phyloP scores from a whole-genome alignment of 1,284 basidiomycete genomes.

The Apiotrichum sp. region DNA sequence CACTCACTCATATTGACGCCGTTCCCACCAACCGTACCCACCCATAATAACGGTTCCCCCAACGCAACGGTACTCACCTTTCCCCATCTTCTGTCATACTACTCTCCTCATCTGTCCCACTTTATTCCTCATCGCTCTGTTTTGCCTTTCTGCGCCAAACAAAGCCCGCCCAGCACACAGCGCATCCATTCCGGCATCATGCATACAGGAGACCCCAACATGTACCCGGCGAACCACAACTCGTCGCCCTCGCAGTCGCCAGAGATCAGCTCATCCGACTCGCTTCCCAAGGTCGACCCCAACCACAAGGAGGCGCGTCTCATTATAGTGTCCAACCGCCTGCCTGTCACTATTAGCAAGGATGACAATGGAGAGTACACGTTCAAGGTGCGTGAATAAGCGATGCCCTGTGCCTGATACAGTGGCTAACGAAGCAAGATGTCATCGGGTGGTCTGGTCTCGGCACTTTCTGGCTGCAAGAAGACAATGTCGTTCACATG shows the following conservation, averaged over 20 bases:
- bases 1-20: too few species aligned
- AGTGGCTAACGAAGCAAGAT: slow-evolving; percentile 50
- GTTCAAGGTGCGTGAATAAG: slow-evolving; percentile 57
- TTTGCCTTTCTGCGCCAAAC: too few species aligned
- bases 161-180: not conserved
- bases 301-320: slow-evolving; percentile 56
- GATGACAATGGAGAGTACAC: slow-evolving; percentile 82
- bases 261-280: not conserved
- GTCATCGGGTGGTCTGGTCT: slow-evolving; percentile 91
- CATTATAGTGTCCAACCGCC: slow-evolving; percentile 92
- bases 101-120: too few species aligned
- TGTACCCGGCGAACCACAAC: slow-evolving; percentile 16
- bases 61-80: too few species aligned
- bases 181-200: not conserved
- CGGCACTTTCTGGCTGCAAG: slow-evolving; percentile 89
- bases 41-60: too few species aligned
- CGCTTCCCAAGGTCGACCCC: slow-evolving; percentile 4
- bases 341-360: slow-evolving; percentile 86
- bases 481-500: slow-evolving; percentile 93
- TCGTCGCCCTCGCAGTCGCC: slow-evolving; percentile 13
- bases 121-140: too few species aligned
- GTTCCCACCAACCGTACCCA: too few species aligned
- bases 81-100: too few species aligned
- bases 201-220: slow-evolving; percentile 5
- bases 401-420: not conserved